Conservation (phyloP, 768 basidiomycete species). For the Boletus reticulatus region DNA sequence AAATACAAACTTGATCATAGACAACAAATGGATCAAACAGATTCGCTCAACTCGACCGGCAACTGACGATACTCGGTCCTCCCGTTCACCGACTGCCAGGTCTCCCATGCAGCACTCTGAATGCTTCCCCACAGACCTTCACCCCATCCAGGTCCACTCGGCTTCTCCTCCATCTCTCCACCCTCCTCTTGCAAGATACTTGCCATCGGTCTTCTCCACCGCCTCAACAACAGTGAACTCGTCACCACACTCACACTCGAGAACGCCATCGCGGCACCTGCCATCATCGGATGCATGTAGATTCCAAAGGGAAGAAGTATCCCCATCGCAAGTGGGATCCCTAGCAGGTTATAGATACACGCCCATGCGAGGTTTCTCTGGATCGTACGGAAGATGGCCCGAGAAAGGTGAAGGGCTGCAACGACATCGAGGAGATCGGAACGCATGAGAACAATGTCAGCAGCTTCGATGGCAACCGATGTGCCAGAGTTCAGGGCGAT, state of each 20-base stretch:
- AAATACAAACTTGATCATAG: neutral
- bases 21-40: constrained; percentile 17
- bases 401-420: constrained; percentile 90
- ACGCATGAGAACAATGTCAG: constrained; percentile 97
- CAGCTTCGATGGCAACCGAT: constrained; percentile 96
- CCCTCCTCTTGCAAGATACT: constrained; percentile 68
- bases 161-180: constrained; percentile 28
- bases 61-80: constrained; percentile 65
- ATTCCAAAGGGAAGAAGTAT: constrained; percentile 88
- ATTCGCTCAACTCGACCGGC: constrained; percentile 61
- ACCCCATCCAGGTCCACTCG: constrained; percentile 18
- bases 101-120: constrained; percentile 41
- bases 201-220: constrained; percentile 72
- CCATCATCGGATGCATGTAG: constrained; percentile 97
- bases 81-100: constrained; percentile 47
- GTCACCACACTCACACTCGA: constrained; percentile 94
- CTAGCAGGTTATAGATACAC: constrained; percentile 88
- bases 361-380: constrained; percentile 95
- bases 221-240: constrained; percentile 80
- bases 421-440: constrained; percentile 97
- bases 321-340: constrained; percentile 98
- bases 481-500: constrained; percentile 96
- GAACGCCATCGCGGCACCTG: constrained; percentile 98
- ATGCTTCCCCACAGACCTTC: constrained; percentile 36
- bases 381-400: constrained; percentile 86